A percentile compares a stretch with the other conserved stretches of the same genome.
phyloP scores from a whole-genome alignment of 2,329 filamentous ascomycete species.

The Penicillium brasilianum region DNA sequence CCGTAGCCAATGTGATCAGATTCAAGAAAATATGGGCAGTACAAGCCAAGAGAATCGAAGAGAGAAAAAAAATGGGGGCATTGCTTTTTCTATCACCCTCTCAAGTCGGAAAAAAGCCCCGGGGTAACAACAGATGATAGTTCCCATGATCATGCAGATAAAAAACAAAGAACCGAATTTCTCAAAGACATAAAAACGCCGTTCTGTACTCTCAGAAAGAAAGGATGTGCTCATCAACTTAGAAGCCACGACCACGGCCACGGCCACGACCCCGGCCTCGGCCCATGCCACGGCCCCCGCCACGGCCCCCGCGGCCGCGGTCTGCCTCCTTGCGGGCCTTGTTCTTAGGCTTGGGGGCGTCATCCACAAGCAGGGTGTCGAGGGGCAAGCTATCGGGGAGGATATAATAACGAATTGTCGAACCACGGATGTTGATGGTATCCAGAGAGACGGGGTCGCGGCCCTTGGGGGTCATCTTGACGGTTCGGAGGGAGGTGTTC shows the following conservation, averaged over 20 bases:
- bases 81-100: conserved; percentile 29
- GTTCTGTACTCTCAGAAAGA: conserved; percentile 30
- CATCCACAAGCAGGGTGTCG: conserved; percentile 93
- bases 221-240: conserved; percentile 25
- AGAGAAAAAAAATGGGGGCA: conserved; percentile 16
- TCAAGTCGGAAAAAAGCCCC: conserved; percentile 31
- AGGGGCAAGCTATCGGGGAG: conserved; percentile 93
- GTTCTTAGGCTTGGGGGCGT: conserved; percentile 98
- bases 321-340: conserved; percentile 91
- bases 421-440: conserved; percentile 95
- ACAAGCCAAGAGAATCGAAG: conserved; percentile 14
- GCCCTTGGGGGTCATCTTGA: conserved; percentile 93
- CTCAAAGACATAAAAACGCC: conserved; percentile 32
- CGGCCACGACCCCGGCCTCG: conserved; percentile 57
- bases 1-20: background rate
- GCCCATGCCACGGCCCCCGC: conserved; percentile 55
- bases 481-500: conserved; percentile 94
- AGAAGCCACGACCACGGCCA: conserved; percentile 57
- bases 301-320: conserved; percentile 55
- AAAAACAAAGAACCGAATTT: conserved; percentile 25
- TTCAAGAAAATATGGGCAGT: background rate
- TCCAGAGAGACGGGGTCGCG: conserved; percentile 88
- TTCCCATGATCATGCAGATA: conserved; percentile 32
- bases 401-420: conserved; percentile 95
- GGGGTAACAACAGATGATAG: conserved; percentile 31